Percentiles rank a stretch among this genome's conserved stretches.
Evolutionary conservation across 352 stramenopile genomes (phyloP).

Genomic region (Pythium aquatile): DNA sequence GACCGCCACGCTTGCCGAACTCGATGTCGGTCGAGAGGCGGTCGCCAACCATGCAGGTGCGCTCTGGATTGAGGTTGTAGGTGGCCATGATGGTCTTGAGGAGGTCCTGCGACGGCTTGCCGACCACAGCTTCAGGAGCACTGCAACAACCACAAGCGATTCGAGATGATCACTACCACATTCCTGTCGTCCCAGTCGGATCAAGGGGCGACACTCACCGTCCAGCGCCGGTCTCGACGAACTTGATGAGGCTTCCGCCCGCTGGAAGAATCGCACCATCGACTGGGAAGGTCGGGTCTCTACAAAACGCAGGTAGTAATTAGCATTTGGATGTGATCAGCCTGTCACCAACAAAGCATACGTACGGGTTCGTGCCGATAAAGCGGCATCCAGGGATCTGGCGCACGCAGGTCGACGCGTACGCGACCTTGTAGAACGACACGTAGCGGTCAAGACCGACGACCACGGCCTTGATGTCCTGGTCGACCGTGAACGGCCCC

Average conservation of each 20-base stretch:
- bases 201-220: conserved; percentile 34
- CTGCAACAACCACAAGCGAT: conserved; percentile 22
- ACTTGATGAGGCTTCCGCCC: conserved; percentile 68
- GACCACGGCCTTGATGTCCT: conserved; percentile 71
- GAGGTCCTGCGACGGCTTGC: conserved; percentile 83
- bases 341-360: neutral
- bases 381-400: conserved; percentile 76
- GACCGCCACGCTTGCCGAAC: conserved; percentile 66
- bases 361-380: conserved; percentile 81
- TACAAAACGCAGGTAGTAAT: conserved; percentile 19
- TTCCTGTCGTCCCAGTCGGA: too few species aligned
- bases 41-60: conserved; percentile 87
- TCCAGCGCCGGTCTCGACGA: conserved; percentile 63
- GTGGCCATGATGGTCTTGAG: conserved; percentile 74
- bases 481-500: conserved; percentile 57
- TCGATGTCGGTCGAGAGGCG: conserved; percentile 82
- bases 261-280: conserved; percentile 72
- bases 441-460: conserved; percentile 69
- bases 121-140: conserved; percentile 65
- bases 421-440: conserved; percentile 82
- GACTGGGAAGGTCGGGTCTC: conserved; percentile 76
- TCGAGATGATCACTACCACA: neutral
- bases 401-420: conserved; percentile 67
- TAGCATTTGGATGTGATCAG: neutral
- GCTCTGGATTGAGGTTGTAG: conserved; percentile 60